Evolutionary conservation across 176 grass and related monocot species (phyloP), one percentile per base, ranked within the genome.

Genomic region (Canna indica): DNA sequence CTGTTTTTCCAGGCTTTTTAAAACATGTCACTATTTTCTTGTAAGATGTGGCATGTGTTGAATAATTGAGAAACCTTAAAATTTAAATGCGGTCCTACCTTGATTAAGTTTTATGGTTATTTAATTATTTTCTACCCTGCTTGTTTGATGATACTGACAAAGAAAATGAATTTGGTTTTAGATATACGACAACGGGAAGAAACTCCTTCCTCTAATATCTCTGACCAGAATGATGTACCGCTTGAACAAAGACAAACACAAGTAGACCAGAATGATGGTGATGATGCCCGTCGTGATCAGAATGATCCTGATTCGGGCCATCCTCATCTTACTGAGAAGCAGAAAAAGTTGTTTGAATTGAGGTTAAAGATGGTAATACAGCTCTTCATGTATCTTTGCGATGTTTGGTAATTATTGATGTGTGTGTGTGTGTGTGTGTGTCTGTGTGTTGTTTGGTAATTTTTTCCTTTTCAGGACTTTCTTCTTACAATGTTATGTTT

Each of bases 311-410:
- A 78, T 5, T 75, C 87, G 26, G 88, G 83, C 9, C 83, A 90
- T 27, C 84, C 82, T 3, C 86, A 90, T 74, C 88, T 97, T 83
- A 90, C 83, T 0, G 88, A 87, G 60, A 95, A 92, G 64, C 89
- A 92, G 86, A 90, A 76, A 59, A 87, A 92, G 24, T 8, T 97
- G 24, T 91, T 92, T 27, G 82, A 90, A 1, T 73, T 97, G 63
- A 83, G 82, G 75, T 88, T 92, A 69, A 97, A 90, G 75, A 90
- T 90, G 88, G 93, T 97, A 87, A 68, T 59, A 18, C 10, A 30
- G 42, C 18, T 1, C 24, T 2, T 11, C 32, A 72, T 74, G 66
- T 15, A 4, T 0, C 3, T 1, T 34, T 14, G 29, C 3, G 44
- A 1, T 26, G 59, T 54, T 63, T n/a, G n/a, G n/a, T n/a, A n/a